Evolutionary conservation across 768 basidiomycete genomes (phyloP), one percentile per base, ranked within the genome.

Genomic region (Infundibulicybe gibba): DNA sequence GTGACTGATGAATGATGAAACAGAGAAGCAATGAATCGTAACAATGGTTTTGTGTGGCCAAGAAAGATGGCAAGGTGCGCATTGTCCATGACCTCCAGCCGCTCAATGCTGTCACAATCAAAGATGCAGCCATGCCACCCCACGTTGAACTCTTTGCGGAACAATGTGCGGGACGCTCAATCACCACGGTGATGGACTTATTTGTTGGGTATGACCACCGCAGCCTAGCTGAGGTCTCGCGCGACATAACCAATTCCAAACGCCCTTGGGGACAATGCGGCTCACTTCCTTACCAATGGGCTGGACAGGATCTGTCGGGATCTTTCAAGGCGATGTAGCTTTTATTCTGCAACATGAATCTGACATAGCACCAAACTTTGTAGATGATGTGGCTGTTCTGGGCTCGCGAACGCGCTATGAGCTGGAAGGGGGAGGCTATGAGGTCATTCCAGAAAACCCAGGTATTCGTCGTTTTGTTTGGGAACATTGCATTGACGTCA

Each of bases 401-500:
- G 62, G 63, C 13, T 49, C 57, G 11, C 35, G 21, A 13, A 62
- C 55, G 10, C 38, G 47, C 6, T 65, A 62, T 35, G 52, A 60
- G 37, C 25, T 40, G 30, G 14, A 42, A 25, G 45, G 57, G 46
- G 47, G 35, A 3, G 35, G 35, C 14, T 38, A 38, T 15, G 58
- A 65, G 31, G 43, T 43, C 0, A 51, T 64, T 13, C 48, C 58
- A 5, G 53, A 53, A 11, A 68, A 68, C 43, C 55, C 56, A 1
- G 50, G 54, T 2, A 64, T 68, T 19, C 45, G 63, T 0, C 45
- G 54, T 1, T 70, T 67, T 37, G 49, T 70, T 2, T 71, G 66
- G 65, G 67, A 71, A 49, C 70, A 74, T 49, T 50, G 65, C 1
- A 17, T 59, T 3, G 57, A 63, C 37, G 44, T 70, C 16, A 66